These are phyloP conservation scores for Pyrenochaeta sp. DNA, from an alignment of 2,329 filamentous ascomycete species.

Conservation along the genomic window DNA sequence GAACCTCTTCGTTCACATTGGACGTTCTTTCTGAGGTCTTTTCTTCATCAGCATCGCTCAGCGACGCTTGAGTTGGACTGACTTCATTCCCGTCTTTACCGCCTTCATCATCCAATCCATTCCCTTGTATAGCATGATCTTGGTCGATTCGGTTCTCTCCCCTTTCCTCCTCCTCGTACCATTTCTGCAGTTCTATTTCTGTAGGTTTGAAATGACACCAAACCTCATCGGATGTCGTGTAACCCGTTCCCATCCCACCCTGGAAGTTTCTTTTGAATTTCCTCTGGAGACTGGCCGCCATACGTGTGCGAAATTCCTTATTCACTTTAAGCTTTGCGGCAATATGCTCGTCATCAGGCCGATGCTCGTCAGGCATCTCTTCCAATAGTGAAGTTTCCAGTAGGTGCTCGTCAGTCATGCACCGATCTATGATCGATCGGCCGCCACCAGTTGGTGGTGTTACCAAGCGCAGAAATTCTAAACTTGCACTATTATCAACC, in stretches of 20 bases:
- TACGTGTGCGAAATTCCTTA: conserved; percentile 63
- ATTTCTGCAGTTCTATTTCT: conserved; percentile 33
- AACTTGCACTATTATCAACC: conserved; percentile 53
- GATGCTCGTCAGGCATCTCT: conserved; percentile 60
- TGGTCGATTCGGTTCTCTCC: conserved; percentile 29
- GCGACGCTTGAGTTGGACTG: background rate
- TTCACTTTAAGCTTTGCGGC: conserved; percentile 65
- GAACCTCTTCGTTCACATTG: background rate
- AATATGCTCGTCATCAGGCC: conserved; percentile 66
- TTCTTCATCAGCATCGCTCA: conserved; percentile 9
- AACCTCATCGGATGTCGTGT: conserved; percentile 57
- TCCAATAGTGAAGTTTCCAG: conserved; percentile 56
- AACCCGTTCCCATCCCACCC: conserved; percentile 37
- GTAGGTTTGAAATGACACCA: conserved; percentile 59
- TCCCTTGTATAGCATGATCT: conserved; percentile 14
- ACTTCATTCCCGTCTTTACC: conserved; percentile 3
- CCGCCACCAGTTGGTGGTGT: conserved; percentile 47
- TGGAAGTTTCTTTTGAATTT: conserved; percentile 44
- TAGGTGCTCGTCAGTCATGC: conserved; percentile 63
- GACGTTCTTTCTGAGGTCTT: conserved; percentile 7
- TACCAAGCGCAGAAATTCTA: conserved; percentile 67
- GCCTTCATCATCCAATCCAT: background rate
- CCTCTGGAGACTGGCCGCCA: conserved; percentile 55
- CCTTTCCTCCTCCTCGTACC: conserved; percentile 27
- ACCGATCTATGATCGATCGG: conserved; percentile 56